Conservation (phyloP, 75 land plant species). For the Pinus taeda region DNA sequence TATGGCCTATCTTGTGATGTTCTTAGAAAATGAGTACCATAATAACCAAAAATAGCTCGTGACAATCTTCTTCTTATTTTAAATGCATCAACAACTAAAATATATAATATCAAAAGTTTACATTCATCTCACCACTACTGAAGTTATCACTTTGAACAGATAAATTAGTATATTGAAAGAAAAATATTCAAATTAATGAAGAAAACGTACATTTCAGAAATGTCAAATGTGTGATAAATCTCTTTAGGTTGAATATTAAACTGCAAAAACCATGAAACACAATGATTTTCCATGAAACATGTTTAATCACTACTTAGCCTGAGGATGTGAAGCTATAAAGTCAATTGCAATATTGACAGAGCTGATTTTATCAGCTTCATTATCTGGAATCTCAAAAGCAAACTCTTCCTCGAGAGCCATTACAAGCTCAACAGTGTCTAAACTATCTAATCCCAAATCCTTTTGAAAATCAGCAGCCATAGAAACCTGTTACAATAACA, state of each 20-base stretch:
- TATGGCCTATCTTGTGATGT: no score
- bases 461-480: slow-evolving; percentile 69
- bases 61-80: no score
- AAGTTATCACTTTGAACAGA: no score
- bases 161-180: no score
- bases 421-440: slow-evolving; percentile 76
- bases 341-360: slow-evolving; percentile 71
- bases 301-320: slow-evolving; percentile 37
- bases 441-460: slow-evolving; percentile 75
- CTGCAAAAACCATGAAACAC: not conserved
- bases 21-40: no score
- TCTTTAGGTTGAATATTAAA: not conserved
- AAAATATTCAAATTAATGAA: no score
- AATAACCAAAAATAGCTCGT: no score
- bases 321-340: slow-evolving; percentile 79
- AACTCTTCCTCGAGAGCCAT: slow-evolving; percentile 91
- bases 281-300: not conserved
- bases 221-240: slow-evolving; percentile 2
- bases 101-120: no score
- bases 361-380: slow-evolving; percentile 76
- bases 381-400: slow-evolving; percentile 76
- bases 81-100: no score
- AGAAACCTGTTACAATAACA: slow-evolving; percentile 40
- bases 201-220: no score
- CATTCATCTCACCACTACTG: no score